Conservation (phyloP, 2,329 filamentous ascomycete genomes). For the Cyanodermella asteris region DNA sequence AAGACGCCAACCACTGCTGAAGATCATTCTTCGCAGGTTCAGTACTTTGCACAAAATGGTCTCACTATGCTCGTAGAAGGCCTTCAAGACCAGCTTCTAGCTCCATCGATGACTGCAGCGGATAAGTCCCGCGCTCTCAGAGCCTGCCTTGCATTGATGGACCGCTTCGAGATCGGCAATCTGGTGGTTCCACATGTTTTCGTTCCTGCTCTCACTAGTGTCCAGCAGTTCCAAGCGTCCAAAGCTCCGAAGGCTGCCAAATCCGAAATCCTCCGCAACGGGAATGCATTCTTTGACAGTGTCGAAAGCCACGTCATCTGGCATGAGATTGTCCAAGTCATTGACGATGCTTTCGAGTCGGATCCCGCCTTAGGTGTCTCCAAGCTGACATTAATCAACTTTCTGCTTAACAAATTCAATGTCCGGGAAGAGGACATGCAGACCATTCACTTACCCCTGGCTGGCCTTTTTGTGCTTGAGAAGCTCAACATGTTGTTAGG, state of each 20-base stretch:
- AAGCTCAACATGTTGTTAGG: constrained; percentile 18
- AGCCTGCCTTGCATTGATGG: constrained; percentile 88
- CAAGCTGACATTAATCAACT: constrained; percentile 23
- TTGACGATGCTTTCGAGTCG: constrained; percentile 26
- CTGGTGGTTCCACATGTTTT: constrained; percentile 77
- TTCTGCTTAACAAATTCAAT: constrained; percentile 76
- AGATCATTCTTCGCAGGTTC: constrained; percentile 36
- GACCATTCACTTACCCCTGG: constrained; percentile 58
- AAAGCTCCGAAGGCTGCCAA: constrained; percentile 49
- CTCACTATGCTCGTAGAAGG: constrained; percentile 52
- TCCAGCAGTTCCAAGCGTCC: constrained; percentile 48
- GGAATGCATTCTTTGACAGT: constrained; percentile 90
- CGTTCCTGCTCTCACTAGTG: constrained; percentile 60
- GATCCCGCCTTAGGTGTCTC: neutral
- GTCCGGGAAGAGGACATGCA: constrained; percentile 92
- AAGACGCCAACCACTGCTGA: constrained; percentile 3
- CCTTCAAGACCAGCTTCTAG: constrained; percentile 53
- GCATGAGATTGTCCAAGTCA: constrained; percentile 36
- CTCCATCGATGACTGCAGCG: constrained; percentile 28
- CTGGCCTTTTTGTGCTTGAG: constrained; percentile 40
- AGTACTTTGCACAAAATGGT: constrained; percentile 68
- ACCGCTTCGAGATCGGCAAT: constrained; percentile 90
- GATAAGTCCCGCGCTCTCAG: constrained; percentile 71
- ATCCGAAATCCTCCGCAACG: constrained; percentile 72
- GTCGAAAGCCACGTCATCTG: constrained; percentile 91